phyloP scores from a whole-genome alignment of 2,329 filamentous ascomycete genomes.

The Thelonectria discophora region DNA sequence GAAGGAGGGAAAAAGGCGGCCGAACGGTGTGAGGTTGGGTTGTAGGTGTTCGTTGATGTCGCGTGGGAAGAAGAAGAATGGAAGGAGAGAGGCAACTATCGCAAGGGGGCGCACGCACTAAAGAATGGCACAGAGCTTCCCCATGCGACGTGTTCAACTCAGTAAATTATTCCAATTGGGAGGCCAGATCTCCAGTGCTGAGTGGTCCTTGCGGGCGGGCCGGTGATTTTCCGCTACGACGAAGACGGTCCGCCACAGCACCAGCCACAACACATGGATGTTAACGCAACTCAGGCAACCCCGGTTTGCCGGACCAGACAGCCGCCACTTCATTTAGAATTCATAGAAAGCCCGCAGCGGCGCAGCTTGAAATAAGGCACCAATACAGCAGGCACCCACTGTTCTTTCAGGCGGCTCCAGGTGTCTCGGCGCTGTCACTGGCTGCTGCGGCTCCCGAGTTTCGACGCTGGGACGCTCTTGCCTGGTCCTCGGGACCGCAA shows the following conservation, averaged over 20 bases:
- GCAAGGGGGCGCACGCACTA: constrained; percentile 22
- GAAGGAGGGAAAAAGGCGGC: background rate
- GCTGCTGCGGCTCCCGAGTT: background rate
- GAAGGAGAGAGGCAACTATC: constrained; percentile 3
- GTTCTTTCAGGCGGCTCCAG: background rate
- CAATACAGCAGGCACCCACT: constrained; percentile 1
- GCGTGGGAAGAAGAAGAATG: constrained; percentile 3
- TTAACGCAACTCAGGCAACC: no score
- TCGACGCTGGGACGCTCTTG: background rate
- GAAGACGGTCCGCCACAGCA: background rate
- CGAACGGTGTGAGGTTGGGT: constrained; percentile 2
- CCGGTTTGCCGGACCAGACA: background rate
- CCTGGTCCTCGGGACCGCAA: constrained; percentile 6
- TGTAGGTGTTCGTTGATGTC: constrained; percentile 5
- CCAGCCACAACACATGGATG: background rate
- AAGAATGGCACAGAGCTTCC: constrained; percentile 12
- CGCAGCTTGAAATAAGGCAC: background rate
- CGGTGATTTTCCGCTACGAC: constrained; percentile 8
- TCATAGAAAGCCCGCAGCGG: background rate
- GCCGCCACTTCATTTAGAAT: background rate
- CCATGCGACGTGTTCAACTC: constrained; percentile 24
- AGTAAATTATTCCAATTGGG: constrained; percentile 22
- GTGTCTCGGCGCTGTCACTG: background rate
- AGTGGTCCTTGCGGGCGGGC: background rate
- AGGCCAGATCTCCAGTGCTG: constrained; percentile 19